A percentile compares a stretch with the other conserved stretches of the same genome.
Conservation (phyloP, 306 rosid genomes). For the Cicer arietinum region DNA sequence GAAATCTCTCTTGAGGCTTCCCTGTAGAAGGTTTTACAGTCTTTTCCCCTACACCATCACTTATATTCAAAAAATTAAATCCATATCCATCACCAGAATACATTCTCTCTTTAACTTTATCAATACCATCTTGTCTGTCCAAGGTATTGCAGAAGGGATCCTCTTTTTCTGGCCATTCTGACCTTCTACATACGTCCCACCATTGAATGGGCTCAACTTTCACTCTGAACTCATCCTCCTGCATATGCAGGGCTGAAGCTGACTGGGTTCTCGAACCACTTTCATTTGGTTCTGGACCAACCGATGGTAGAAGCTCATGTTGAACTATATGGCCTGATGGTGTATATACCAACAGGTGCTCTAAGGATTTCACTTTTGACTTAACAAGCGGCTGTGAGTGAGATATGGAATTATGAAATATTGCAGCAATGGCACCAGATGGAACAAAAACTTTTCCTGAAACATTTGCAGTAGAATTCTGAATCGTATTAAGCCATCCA, state of each 20-base stretch:
- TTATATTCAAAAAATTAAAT: constrained; percentile 48
- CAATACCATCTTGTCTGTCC: constrained; percentile 58
- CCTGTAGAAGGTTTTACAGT: constrained; percentile 42
- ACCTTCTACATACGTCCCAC: constrained; percentile 96
- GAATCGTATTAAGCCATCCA: constrained; percentile 88
- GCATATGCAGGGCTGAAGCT: constrained; percentile 59
- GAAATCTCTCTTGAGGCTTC: constrained; percentile 64
- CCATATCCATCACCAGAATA: constrained; percentile 49
- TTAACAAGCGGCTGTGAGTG: constrained; percentile 53
- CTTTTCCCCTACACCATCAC: constrained; percentile 49
- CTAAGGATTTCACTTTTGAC: constrained; percentile 66
- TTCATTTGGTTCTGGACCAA: constrained; percentile 64
- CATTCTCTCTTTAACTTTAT: constrained; percentile 54
- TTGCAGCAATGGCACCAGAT: constrained; percentile 90
- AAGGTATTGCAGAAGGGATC: constrained; percentile 52
- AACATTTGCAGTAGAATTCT: constrained; percentile 57
- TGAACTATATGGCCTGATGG: constrained; percentile 96
- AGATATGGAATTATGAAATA: constrained; percentile 78
- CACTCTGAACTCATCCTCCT: constrained; percentile 82
- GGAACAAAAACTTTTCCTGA: constrained; percentile 90
- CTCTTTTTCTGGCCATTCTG: constrained; percentile 83
- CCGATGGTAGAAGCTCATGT: constrained; percentile 75
- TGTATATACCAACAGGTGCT: constrained; percentile 80
- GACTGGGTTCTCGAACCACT: constrained; percentile 54
- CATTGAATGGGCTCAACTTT: constrained; percentile 94